Evolutionary conservation across 2,329 filamentous ascomycete genomes (phyloP).

Genomic region (Thelonectria discophora): DNA sequence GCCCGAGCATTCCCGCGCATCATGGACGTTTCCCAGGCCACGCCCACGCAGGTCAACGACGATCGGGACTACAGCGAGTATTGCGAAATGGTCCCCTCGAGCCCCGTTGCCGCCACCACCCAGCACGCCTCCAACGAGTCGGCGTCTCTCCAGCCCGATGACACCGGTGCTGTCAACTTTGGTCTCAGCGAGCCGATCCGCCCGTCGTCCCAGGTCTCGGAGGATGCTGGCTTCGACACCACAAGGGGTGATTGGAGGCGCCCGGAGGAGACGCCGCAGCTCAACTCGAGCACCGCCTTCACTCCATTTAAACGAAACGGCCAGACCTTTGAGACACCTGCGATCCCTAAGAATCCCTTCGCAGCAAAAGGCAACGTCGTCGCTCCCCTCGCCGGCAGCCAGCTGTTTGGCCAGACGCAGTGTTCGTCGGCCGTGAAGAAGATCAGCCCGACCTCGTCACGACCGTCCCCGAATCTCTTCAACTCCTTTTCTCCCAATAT

Average conservation of each 20-base stretch:
- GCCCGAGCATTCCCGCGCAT: constrained; percentile 39
- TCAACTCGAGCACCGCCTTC: constrained; percentile 41
- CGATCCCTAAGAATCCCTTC: constrained; percentile 59
- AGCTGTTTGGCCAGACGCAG: constrained; percentile 66
- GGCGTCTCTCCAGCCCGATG: constrained; percentile 55
- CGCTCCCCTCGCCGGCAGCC: constrained; percentile 53
- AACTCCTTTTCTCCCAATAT: constrained; percentile 58
- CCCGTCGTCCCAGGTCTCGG: constrained; percentile 53
- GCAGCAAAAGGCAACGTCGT: constrained; percentile 45
- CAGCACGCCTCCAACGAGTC: constrained; percentile 45
- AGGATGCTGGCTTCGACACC: constrained; percentile 52
- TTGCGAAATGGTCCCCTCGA: constrained; percentile 43
- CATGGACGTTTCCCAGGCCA: constrained; percentile 60
- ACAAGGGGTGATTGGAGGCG: constrained; percentile 52
- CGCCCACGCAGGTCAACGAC: constrained; percentile 65
- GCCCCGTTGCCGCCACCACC: constrained; percentile 38
- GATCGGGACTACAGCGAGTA: constrained; percentile 64
- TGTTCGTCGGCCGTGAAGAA: constrained; percentile 60
- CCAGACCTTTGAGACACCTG: constrained; percentile 59
- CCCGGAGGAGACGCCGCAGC: constrained; percentile 46
- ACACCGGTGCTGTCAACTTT: constrained; percentile 61
- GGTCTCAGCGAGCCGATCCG: constrained; percentile 48
- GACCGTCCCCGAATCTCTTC: constrained; percentile 62
- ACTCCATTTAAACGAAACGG: constrained; percentile 46
- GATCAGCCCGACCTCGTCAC: constrained; percentile 65